Conservation (phyloP, 2,329 filamentous ascomycete genomes). For the Elsinoe batatas region DNA sequence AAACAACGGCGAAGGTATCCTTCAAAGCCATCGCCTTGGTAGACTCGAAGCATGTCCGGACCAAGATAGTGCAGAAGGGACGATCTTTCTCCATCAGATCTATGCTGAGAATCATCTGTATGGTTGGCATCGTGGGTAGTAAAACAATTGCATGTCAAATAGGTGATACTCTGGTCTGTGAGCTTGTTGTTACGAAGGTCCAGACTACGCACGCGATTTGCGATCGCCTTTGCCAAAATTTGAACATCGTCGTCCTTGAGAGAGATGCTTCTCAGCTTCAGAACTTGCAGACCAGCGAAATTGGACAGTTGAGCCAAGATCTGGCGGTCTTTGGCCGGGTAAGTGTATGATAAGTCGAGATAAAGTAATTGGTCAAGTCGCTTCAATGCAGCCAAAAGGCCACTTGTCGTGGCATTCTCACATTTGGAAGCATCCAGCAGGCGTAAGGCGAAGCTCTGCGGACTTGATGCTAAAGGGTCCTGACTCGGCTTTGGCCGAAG, state of each 20-base stretch:
- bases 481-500: slow-evolving; percentile 22
- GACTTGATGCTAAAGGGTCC: not conserved
- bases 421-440: slow-evolving; percentile 48
- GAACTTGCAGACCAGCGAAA: slow-evolving; percentile 43
- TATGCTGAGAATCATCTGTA: slow-evolving; percentile 5
- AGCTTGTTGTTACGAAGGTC: slow-evolving; percentile 49
- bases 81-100: slow-evolving; percentile 17
- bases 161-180: slow-evolving; percentile 45
- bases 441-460: slow-evolving; percentile 37
- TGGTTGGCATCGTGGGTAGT: slow-evolving; percentile 11
- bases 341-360: slow-evolving; percentile 45
- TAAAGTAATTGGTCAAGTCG: slow-evolving; percentile 48
- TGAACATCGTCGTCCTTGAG: slow-evolving; percentile 45
- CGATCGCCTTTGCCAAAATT: slow-evolving; percentile 43
- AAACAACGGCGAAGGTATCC: slow-evolving; percentile 41
- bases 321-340: slow-evolving; percentile 22
- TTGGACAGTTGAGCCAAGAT: slow-evolving; percentile 40
- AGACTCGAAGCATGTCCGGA: slow-evolving; percentile 30
- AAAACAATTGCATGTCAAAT: slow-evolving; percentile 45
- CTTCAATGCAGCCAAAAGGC: slow-evolving; percentile 42
- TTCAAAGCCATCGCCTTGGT: slow-evolving; percentile 42
- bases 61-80: slow-evolving; percentile 29
- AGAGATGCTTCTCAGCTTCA: slow-evolving; percentile 46
- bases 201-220: slow-evolving; percentile 43
- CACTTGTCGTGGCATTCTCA: slow-evolving; percentile 47